These are phyloP conservation scores for Ramicandelaber brevisporus DNA, from an alignment of 192 early-diverging fungal genomes.

Conservation along the genomic window DNA sequence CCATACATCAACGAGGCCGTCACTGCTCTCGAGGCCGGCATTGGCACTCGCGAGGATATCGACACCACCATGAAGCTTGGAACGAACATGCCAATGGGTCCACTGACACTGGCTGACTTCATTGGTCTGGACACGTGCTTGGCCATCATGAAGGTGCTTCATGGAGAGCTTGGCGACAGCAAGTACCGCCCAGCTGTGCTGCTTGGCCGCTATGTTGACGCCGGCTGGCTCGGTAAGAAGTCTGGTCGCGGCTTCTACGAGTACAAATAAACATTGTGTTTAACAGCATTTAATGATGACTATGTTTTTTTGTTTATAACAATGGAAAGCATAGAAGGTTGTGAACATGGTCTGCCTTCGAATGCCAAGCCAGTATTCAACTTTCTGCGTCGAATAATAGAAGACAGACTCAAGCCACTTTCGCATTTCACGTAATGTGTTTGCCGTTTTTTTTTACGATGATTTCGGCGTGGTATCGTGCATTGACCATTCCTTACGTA, in stretches of 20 bases:
- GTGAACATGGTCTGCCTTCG: too few species aligned
- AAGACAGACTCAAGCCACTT: too few species aligned
- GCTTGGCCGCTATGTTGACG: constrained; percentile 84
- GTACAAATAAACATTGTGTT: too few species aligned
- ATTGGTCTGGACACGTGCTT: constrained; percentile 96
- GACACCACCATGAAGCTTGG: constrained; percentile 97
- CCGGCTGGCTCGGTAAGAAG: constrained; percentile 91
- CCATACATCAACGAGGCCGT: constrained; percentile 98
- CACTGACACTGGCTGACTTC: constrained; percentile 86
- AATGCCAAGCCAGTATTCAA: too few species aligned
- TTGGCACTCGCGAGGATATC: constrained; percentile 80
- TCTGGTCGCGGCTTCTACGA: constrained; percentile 69
- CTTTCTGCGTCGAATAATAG: too few species aligned
- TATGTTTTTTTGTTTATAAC: too few species aligned
- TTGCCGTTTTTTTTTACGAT: too few species aligned
- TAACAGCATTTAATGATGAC: too few species aligned
- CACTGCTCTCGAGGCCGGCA: constrained; percentile 61
- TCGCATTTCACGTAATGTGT: too few species aligned
- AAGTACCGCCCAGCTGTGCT: constrained; percentile 88
- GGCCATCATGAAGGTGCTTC: constrained; percentile 87
- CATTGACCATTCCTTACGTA: too few species aligned
- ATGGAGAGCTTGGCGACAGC: constrained; percentile 69
- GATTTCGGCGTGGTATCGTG: too few species aligned
- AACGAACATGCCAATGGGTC: constrained; percentile 94
- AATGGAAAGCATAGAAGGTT: too few species aligned